A percentile compares a stretch with the other conserved stretches of the same genome.
Conservation (phyloP, 306 rosid genomes). For the Gastrolobium villosum region DNA sequence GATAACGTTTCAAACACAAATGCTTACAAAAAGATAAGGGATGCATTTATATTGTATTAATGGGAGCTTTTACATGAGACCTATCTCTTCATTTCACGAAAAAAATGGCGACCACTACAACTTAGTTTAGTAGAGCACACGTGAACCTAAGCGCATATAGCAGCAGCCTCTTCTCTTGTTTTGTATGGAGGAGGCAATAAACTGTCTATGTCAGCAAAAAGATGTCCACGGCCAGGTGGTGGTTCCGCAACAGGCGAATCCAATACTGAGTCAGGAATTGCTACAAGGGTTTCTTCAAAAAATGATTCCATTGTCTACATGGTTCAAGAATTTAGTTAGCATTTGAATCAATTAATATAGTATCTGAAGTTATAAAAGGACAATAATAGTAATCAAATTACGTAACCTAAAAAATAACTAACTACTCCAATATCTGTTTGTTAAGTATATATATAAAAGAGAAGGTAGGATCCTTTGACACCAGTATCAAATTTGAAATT, state of each 20-base stretch:
- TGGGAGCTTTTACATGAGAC: conserved; percentile 29
- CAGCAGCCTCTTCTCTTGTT: conserved; percentile 55
- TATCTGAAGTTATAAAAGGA: conserved; percentile 16
- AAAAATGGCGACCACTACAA: conserved; percentile 37
- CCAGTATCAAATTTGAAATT: too few species aligned
- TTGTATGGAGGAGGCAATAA: conserved; percentile 78
- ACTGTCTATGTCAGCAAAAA: conserved; percentile 62
- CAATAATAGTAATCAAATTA: conserved; percentile 17
- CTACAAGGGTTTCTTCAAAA: conserved; percentile 86
- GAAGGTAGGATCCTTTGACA: too few species aligned
- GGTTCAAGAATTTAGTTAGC: conserved; percentile 52
- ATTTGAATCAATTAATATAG: conserved; percentile 36
- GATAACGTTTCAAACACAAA: conserved; percentile 37
- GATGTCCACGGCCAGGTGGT: conserved; percentile 63
- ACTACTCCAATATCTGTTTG: conserved; percentile 5
- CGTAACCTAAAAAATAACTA: conserved; percentile 14
- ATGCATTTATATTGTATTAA: conserved; percentile 7
- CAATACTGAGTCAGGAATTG: conserved; percentile 82
- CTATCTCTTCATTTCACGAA: conserved; percentile 27
- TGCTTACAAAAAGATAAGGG: conserved; percentile 19
- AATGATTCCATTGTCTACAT: conserved; percentile 83
- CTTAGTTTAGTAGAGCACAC: conserved; percentile 25
- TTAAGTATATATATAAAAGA: conserved; percentile 22
- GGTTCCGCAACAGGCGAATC: conserved; percentile 73
- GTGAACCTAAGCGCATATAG: conserved; percentile 59